Conservation (phyloP, 2,329 filamentous ascomycete genomes). For the Colletotrichum sojae region DNA sequence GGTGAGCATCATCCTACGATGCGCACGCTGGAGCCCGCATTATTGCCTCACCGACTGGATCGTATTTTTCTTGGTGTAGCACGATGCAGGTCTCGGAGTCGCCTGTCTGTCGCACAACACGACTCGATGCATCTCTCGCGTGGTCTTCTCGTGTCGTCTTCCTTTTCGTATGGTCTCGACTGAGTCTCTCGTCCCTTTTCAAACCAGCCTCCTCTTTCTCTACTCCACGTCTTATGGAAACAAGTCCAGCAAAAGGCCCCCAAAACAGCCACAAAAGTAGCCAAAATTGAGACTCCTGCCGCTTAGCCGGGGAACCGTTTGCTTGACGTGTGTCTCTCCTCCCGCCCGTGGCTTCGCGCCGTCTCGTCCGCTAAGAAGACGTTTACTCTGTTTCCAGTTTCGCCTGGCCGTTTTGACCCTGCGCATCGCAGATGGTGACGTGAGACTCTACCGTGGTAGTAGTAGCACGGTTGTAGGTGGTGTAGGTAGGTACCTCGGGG, state of each 20-base stretch:
- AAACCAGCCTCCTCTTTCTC: not conserved
- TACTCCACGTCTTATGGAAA: not conserved
- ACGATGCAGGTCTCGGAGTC: constrained; percentile 14
- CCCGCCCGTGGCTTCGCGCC: constrained; percentile 21
- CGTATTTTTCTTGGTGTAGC: constrained; percentile 6
- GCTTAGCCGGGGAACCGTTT: constrained; percentile 27
- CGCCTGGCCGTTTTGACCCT: constrained; percentile 29
- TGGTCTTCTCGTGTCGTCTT: no score
- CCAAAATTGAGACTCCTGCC: constrained; percentile 21
- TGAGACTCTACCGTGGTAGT: constrained; percentile 4
- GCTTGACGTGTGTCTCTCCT: constrained; percentile 31
- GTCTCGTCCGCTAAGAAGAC: constrained; percentile 6
- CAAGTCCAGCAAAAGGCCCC: not conserved
- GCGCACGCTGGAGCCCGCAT: constrained; percentile 7
- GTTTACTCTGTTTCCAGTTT: not conserved
- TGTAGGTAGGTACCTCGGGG: no score
- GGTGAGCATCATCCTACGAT: constrained; percentile 1
- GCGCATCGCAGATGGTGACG: constrained; percentile 26
- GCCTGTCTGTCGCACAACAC: not conserved
- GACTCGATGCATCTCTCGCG: not conserved
- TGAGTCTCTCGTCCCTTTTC: not conserved
- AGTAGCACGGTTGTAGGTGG: no score
- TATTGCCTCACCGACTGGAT: constrained; percentile 20
- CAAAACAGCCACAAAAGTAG: not conserved
- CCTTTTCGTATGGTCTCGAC: no score